Percentiles rank a stretch among this genome's conserved stretches.
Conservation (phyloP, 2,329 filamentous ascomycete species). For the Fusarium robinianum region DNA sequence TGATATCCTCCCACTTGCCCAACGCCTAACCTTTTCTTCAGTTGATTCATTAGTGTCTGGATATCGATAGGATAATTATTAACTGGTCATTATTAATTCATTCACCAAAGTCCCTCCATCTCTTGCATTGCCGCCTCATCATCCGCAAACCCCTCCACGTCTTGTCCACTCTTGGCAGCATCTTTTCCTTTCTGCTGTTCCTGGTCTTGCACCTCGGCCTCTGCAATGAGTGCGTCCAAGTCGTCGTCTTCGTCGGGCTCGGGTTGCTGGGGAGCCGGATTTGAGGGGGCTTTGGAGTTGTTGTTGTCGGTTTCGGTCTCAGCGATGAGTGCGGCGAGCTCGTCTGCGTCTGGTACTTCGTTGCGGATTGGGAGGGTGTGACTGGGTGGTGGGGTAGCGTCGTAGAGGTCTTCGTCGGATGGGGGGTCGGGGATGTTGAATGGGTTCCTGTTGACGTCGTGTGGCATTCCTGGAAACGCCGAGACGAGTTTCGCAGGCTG, state of each 20-base stretch:
- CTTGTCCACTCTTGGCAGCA: constrained; percentile 11
- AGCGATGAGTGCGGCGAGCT: constrained; percentile 59
- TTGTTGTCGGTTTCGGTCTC: constrained; percentile 46
- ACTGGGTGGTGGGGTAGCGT: constrained; percentile 51
- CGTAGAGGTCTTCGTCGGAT: constrained; percentile 60
- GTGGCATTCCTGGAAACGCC: too few relatives aligned
- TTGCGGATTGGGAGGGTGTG: constrained; percentile 29
- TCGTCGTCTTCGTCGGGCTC: constrained; percentile 53
- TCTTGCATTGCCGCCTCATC: constrained; percentile 72
- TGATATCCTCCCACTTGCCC: too few relatives aligned
- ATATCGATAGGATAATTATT: too few relatives aligned
- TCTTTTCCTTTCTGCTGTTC: constrained; percentile 3
- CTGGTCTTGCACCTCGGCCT: constrained; percentile 44
- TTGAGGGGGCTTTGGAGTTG: constrained; percentile 9
- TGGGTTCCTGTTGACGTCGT: too few relatives aligned
- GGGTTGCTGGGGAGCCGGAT: too few relatives aligned
- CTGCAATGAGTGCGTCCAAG: constrained; percentile 57
- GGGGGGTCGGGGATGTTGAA: constrained; percentile 39
- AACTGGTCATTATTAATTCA: too few relatives aligned
- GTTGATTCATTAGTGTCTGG: too few relatives aligned
- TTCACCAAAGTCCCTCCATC: constrained; percentile 60
- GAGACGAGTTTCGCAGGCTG: constrained; percentile 19
- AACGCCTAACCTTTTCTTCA: too few relatives aligned
- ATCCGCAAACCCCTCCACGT: constrained; percentile 56
- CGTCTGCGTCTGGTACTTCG: constrained; percentile 49